These are phyloP conservation scores for Rubia yunnanensis DNA, from an alignment of 257 asterid genomes.

Conservation along the genomic window DNA sequence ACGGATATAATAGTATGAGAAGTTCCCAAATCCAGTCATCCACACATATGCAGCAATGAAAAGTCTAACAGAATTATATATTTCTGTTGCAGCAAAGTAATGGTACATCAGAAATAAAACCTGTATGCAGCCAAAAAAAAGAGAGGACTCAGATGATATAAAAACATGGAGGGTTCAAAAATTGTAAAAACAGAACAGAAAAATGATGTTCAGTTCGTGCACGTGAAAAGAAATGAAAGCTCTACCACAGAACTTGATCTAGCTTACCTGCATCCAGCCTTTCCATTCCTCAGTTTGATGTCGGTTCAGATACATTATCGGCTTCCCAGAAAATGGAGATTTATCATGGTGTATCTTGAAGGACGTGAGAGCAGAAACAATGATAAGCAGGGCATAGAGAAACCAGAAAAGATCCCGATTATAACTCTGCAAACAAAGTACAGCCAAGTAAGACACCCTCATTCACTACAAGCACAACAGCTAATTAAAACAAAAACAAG, in stretches of 20 bases:
- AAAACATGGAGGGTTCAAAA: slow-evolving; percentile 12
- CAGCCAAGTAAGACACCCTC: slow-evolving; percentile 2
- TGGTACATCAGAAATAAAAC: slow-evolving; percentile 93
- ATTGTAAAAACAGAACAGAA: slow-evolving; percentile 19
- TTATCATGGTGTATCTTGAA: slow-evolving; percentile 79
- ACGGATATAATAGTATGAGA: slow-evolving; percentile 88
- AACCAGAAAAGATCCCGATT: slow-evolving; percentile 85
- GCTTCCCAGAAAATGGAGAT: slow-evolving; percentile 79
- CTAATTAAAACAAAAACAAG: slow-evolving; percentile 20
- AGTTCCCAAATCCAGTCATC: slow-evolving; percentile 99
- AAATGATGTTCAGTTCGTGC: slow-evolving; percentile 50
- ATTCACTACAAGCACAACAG: neutral
- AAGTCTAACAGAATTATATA: slow-evolving; percentile 87
- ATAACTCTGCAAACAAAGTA: slow-evolving; percentile 61
- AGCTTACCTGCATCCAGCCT: slow-evolving; percentile 95
- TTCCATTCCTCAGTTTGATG: slow-evolving; percentile 98
- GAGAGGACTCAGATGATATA: slow-evolving; percentile 50
- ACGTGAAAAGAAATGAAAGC: neutral
- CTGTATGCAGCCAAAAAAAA: slow-evolving; percentile 84
- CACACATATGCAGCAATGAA: slow-evolving; percentile 98
- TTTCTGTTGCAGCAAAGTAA: slow-evolving; percentile 95
- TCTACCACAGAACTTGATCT: neutral
- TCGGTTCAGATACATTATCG: slow-evolving; percentile 77
- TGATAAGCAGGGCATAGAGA: slow-evolving; percentile 68
- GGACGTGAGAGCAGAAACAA: slow-evolving; percentile 77